phyloP scores from a whole-genome alignment of 768 basidiomycete species.

The Rhodotorula graminis region DNA sequence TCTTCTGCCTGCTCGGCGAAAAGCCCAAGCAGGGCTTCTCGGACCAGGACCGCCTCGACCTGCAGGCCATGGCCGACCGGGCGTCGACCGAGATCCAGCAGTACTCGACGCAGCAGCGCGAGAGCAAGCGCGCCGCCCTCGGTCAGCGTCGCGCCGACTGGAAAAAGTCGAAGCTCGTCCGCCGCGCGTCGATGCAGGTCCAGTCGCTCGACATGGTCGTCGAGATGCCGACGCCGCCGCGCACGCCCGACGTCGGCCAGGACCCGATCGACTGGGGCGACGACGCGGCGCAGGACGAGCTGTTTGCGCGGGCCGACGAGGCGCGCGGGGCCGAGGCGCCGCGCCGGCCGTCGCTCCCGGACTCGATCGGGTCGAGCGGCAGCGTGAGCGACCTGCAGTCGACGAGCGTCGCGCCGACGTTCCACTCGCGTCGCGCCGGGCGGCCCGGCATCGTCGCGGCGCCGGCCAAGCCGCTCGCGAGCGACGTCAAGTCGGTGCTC shows the following conservation, averaged over 20 bases:
- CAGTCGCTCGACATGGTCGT: conserved; percentile 26
- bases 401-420: conserved; percentile 7
- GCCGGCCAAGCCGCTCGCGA: not conserved
- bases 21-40: conserved; percentile 7
- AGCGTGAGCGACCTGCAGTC: conserved; percentile 11
- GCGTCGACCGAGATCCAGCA: conserved; percentile 25
- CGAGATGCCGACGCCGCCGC: conserved; percentile 25
- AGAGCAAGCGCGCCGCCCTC: not conserved
- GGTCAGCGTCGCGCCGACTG: conserved; percentile 15
- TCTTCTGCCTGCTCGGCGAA: conserved; percentile 35
- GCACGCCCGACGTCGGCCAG: conserved; percentile 8
- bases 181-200: not conserved
- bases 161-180: conserved; percentile 20
- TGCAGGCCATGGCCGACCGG: conserved; percentile 23
- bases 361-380: conserved; percentile 4
- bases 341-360: conserved; percentile 20
- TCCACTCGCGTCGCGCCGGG: not conserved
- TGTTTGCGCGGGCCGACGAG: not conserved
- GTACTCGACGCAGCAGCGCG: conserved; percentile 1
- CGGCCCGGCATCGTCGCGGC: conserved; percentile 1
- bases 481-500: conserved; percentile 21
- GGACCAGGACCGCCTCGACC: conserved; percentile 14
- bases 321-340: not conserved
- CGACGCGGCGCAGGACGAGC: not conserved
- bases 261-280: not conserved